Percentiles rank a stretch among this genome's conserved stretches.
phyloP scores from a whole-genome alignment of 805 yeast species.

The Yamadazyma kitorensis region DNA sequence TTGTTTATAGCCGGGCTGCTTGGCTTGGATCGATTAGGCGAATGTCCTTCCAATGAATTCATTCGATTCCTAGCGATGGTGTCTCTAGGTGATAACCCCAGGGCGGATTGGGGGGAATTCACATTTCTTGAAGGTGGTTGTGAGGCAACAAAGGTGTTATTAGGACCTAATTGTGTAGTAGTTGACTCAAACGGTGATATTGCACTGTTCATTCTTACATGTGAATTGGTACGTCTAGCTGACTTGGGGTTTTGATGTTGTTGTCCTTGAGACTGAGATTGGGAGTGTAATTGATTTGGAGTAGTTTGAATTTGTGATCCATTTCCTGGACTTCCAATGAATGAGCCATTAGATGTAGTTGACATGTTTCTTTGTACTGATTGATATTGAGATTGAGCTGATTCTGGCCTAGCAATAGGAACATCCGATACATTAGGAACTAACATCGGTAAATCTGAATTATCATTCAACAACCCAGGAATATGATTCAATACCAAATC shows the following conservation, averaged over 20 bases:
- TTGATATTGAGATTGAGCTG: constrained; percentile 12
- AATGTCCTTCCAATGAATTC: constrained; percentile 1
- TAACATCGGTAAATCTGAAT: constrained; percentile 33
- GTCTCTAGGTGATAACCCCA: constrained; percentile 8
- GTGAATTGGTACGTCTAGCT: neutral
- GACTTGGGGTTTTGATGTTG: too few species aligned
- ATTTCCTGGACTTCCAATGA: constrained; percentile 4
- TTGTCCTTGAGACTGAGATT: constrained; percentile 1
- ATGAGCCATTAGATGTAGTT: constrained; percentile 6
- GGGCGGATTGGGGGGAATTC: constrained; percentile 8
- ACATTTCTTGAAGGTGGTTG: neutral
- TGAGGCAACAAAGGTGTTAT: too few species aligned
- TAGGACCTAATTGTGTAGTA: too few species aligned
- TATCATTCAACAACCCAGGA: constrained; percentile 59
- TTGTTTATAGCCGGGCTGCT: constrained; percentile 18
- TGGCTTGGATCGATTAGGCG: constrained; percentile 8
- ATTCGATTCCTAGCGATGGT: neutral
- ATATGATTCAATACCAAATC: constrained; percentile 72
- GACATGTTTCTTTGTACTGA: constrained; percentile 6
- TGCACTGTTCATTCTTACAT: constrained; percentile 1
- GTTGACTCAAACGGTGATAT: constrained; percentile 2
- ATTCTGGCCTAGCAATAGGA: constrained; percentile 14
- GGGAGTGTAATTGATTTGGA: neutral
- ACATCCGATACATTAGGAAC: constrained; percentile 30
- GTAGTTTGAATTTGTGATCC: neutral